Base-by-base conservation (phyloP, 148 eudicot species). In the Nyssa sinensis region DNA sequence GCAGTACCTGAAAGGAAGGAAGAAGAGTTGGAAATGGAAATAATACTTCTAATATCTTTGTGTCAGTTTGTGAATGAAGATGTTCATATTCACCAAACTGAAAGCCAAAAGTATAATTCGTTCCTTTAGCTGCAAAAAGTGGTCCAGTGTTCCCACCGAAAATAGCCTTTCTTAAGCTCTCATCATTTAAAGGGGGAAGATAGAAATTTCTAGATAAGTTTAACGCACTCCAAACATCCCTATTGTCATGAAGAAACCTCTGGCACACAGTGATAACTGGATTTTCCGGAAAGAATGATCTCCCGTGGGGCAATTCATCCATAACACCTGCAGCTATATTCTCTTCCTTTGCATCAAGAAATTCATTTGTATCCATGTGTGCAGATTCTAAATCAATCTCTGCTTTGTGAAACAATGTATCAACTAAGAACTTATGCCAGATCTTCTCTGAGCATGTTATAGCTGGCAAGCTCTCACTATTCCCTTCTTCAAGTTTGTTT, bases 11-110 rank as follows among this genome's bases (percentile, higher is more conserved):
- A 79, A 84, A 88, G 67, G 87, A 77, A 72, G 99, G 97, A 73
- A 95, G 94, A 77, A 92, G 70, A 28, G 97, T 90, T 67, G 99
- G 99, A 87, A 86, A 92, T 13, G 94, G 99, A 80, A 90, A 86
- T 72, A 95, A 65, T 6, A 21, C 76, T 81, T 88, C 93, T 28
- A 92, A 79, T 62, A 84, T 72, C 27, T 81, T 79, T 23, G 78
- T 66, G 37, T 90, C 89, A 70, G 84, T 87, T 70, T 76, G 78
- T 66, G 88, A 84, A 57, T 87, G 91, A 71, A 72, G 53, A 80
- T 78, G 68, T 75, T 86, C 88, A 75, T 89, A 80, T 73, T 92
- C 89, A 74, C 81, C 83, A 79, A 88, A 90, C 71, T 87, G 88
- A 84, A 86, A 90, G 59, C 94, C 92, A 69, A 76, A 86, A 73